These are phyloP conservation scores for Cyclanthera cordifolia DNA, from an alignment of 306 rosid genomes.

Conservation along the genomic window DNA sequence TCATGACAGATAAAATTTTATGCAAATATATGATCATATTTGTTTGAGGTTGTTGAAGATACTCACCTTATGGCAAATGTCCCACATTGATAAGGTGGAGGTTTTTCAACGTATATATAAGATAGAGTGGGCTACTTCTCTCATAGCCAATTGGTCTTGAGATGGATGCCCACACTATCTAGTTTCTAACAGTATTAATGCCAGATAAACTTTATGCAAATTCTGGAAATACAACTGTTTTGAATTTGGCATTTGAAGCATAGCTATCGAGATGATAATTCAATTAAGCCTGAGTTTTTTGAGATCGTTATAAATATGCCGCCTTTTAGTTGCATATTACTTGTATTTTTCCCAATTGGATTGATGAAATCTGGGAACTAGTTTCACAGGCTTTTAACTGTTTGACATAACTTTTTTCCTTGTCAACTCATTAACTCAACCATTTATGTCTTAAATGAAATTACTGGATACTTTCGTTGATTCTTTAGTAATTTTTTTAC, in stretches of 20 bases:
- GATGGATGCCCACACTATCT: too few species aligned
- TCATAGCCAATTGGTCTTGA: too few species aligned
- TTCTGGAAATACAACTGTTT: neutral
- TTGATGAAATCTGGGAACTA: neutral
- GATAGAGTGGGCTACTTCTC: too few species aligned
- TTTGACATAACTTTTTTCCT: neutral
- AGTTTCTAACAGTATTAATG: too few species aligned
- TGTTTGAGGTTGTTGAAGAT: too few species aligned
- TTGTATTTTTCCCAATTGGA: neutral
- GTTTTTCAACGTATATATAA: too few species aligned
- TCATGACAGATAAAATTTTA: neutral
- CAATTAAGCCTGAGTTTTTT: neutral
- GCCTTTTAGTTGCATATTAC: neutral
- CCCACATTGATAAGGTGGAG: too few species aligned
- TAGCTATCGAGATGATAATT: neutral
- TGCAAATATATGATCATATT: too few species aligned
- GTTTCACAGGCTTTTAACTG: neutral
- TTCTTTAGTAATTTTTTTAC: neutral
- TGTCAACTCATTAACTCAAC: neutral
- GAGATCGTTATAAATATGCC: neutral
- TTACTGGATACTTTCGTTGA: neutral
- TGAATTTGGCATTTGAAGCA: neutral
- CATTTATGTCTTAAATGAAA: slow-evolving; percentile 8
- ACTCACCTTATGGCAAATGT: too few species aligned
- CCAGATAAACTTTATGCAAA: neutral